Evolutionary conservation across 768 basidiomycete species (phyloP).

Genomic region (Boletus coccyginus): DNA sequence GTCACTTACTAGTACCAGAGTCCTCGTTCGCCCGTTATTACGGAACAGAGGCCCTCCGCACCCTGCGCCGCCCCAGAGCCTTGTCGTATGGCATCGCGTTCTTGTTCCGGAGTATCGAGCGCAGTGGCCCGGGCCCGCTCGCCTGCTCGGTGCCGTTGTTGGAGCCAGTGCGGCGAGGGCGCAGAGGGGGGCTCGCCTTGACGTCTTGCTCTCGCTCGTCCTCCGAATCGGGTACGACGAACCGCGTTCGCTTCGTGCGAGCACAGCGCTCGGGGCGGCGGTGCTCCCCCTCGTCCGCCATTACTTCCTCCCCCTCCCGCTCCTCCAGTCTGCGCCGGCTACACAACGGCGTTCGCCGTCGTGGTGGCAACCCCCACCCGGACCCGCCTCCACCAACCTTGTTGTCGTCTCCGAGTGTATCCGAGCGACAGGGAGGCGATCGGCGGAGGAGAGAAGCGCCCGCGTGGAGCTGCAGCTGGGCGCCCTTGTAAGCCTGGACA

Average conservation of each 20-base stretch:
- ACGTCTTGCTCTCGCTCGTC: neutral
- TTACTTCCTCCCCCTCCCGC: neutral
- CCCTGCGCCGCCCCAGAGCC: neutral
- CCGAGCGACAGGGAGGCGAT: neutral
- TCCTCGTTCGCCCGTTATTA: neutral
- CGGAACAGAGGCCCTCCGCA: constrained; percentile 6
- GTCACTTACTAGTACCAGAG: neutral
- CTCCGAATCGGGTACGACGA: constrained; percentile 6
- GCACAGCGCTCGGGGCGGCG: neutral
- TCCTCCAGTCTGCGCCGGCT: neutral
- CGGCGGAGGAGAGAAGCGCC: neutral
- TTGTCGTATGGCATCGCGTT: constrained; percentile 10
- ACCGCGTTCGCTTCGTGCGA: constrained; percentile 13
- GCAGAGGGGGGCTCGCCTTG: neutral
- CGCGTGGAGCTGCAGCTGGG: neutral
- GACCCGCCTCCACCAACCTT: neutral
- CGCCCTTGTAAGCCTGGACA: neutral
- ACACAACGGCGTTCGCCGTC: neutral
- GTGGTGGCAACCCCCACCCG: neutral
- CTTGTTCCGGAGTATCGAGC: constrained; percentile 17
- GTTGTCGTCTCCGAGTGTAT: neutral
- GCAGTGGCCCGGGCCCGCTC: constrained; percentile 1
- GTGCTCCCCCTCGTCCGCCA: neutral
- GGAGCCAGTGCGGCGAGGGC: neutral
- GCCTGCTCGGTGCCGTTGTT: neutral